Conservation (phyloP, 192 early-diverging fungal genomes). For the Linderina pennispora region DNA sequence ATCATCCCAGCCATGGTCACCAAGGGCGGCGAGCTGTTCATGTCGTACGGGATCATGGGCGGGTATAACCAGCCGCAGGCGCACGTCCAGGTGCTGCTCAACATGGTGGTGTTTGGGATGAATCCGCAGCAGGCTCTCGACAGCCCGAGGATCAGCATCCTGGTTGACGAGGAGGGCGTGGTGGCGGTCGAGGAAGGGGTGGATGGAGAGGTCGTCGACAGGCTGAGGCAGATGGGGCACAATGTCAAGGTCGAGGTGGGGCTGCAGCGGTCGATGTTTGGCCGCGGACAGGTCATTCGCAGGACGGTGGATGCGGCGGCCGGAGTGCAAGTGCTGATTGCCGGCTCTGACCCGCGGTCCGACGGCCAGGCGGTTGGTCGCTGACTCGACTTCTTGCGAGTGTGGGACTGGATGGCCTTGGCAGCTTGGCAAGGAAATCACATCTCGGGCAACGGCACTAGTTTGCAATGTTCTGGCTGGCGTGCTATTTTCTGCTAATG, state of each 20-base stretch:
- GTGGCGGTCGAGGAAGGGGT: constrained; percentile 66
- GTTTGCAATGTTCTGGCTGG: too few relatives aligned
- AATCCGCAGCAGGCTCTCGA: constrained; percentile 65
- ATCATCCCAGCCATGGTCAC: constrained; percentile 71
- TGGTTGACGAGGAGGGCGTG: constrained; percentile 6
- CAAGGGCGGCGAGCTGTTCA: constrained; percentile 7
- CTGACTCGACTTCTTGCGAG: too few relatives aligned
- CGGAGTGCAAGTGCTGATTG: constrained; percentile 44
- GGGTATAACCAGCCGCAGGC: constrained; percentile 80
- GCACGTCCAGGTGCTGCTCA: constrained; percentile 73
- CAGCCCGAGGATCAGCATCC: constrained; percentile 59
- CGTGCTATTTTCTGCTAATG: too few relatives aligned
- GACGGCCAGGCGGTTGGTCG: constrained; percentile 55
- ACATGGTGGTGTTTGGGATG: constrained; percentile 52
- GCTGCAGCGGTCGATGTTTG: constrained; percentile 53
- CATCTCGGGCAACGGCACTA: too few relatives aligned
- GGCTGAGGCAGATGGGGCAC: constrained; percentile 57
- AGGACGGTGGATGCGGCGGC: constrained; percentile 20
- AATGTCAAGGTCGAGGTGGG: constrained; percentile 40
- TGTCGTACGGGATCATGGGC: constrained; percentile 56
- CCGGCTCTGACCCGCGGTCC: constrained; percentile 53
- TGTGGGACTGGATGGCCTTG: too few relatives aligned
- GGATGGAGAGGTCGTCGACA: constrained; percentile 19
- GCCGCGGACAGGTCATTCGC: constrained; percentile 69
- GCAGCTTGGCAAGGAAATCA: too few relatives aligned